Evolutionary conservation across 768 basidiomycete species (phyloP), one percentile per base, ranked within the genome.

Genomic region (Mycena rebaudengoi): DNA sequence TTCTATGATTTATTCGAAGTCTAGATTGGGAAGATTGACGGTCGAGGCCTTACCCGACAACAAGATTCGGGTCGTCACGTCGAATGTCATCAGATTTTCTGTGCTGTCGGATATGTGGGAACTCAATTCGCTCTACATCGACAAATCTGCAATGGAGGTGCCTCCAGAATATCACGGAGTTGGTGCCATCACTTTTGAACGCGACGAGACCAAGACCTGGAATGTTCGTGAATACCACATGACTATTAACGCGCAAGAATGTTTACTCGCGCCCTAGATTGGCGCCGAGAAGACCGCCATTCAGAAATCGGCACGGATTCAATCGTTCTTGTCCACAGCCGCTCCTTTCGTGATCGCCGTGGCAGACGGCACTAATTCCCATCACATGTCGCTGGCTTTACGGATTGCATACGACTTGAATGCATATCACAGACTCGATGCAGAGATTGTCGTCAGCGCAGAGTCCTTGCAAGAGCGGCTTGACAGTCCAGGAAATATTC

Each of bases 321-420:
- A 91, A 65, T 80, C 81, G 5, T 84, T 95, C 45, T 80, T 96
- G 14, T 80, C 81, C 7, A 84, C 87, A 1, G 46, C 69, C 1
- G 85, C 78, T 0, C 83, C 88, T 0, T 71, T 95, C 44, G 77
- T 77, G 3, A 76, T 96, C 33, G 80, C 95, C 50, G 75, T 89
- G 21, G 82, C 85, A 10, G 73, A 82, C 11, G 63, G 69, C 4
- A 69, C 64, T 16, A 23, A 62, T 6, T 70, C 71, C 1, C 69
- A 72, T n/a, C 81, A 83, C 29, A 70, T 85, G 10, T 86, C 85
- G 0, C 74, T 88, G 3, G 94, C 91, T 3, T 72, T 83, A 12
- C 82, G 94, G 13, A 76, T 96, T 23, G 87, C 90, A 3, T 87
- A 94, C 70, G 85, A 87, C 63, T 77, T 95, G 18, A 76, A 86